phyloP scores from a whole-genome alignment of 2,329 filamentous ascomycete genomes.

The Xylariales sp. region DNA sequence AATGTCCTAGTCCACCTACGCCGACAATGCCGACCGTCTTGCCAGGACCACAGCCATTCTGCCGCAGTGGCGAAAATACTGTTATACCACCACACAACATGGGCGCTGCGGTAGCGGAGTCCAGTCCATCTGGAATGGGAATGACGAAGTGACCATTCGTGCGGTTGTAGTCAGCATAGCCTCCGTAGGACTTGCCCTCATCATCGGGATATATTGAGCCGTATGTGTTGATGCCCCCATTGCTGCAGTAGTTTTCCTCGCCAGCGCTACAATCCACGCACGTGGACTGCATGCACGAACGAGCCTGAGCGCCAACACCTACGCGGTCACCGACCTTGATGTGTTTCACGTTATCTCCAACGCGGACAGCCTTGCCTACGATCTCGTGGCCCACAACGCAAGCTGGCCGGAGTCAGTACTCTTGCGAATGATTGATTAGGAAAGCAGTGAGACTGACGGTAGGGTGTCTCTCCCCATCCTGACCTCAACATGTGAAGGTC shows the following conservation, averaged over 20 bases:
- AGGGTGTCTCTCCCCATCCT: slow-evolving; percentile 12
- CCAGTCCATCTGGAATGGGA: slow-evolving; percentile 31
- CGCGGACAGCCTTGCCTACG: slow-evolving; percentile 35
- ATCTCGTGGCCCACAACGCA: slow-evolving; percentile 42
- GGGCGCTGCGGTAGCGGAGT: slow-evolving; percentile 30
- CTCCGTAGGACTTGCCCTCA: slow-evolving; percentile 48
- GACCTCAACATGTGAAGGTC: slow-evolving; percentile 24
- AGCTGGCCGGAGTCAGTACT: background rate
- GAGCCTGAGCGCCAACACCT: slow-evolving; percentile 40
- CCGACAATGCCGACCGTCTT: slow-evolving; percentile 13
- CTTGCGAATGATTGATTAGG: too few species aligned
- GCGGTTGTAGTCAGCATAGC: slow-evolving; percentile 23
- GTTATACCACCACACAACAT: slow-evolving; percentile 13
- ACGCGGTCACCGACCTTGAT: slow-evolving; percentile 25
- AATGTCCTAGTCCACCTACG: slow-evolving; percentile 12
- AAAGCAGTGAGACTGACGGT: slow-evolving; percentile 8
- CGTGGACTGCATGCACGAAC: slow-evolving; percentile 32
- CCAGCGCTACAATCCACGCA: slow-evolving; percentile 17
- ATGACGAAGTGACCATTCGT: slow-evolving; percentile 34
- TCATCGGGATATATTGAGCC: slow-evolving; percentile 39
- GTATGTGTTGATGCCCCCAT: slow-evolving; percentile 35
- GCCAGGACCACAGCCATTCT: slow-evolving; percentile 12
- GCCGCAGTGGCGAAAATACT: slow-evolving; percentile 10
- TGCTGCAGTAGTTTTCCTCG: slow-evolving; percentile 15
- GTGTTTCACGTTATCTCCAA: slow-evolving; percentile 30